Percentiles rank a stretch among this genome's conserved stretches.
Evolutionary conservation across 2,329 filamentous ascomycete genomes (phyloP).

Genomic region (Fusarium oxysporum): DNA sequence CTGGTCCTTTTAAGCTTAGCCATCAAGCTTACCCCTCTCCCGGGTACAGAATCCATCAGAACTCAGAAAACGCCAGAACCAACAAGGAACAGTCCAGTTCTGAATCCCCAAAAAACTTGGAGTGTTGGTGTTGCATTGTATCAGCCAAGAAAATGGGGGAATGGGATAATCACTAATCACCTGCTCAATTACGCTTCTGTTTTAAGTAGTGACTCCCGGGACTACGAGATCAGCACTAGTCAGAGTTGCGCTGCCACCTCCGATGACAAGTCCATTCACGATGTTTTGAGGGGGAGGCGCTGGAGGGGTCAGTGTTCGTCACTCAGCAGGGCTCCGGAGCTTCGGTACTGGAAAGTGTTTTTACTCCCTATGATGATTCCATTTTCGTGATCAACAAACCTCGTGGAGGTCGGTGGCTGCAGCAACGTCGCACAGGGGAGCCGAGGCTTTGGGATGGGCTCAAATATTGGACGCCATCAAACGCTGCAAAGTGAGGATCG

Average conservation of each 20-base stretch:
- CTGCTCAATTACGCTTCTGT: slow-evolving; percentile 15
- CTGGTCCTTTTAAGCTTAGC: slow-evolving; percentile 30
- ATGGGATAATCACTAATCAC: neutral
- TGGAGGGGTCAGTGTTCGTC: neutral
- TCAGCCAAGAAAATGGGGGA: slow-evolving; percentile 11
- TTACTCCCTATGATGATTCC: neutral
- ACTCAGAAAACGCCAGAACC: neutral
- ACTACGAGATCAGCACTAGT: slow-evolving; percentile 23
- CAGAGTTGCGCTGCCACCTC: neutral
- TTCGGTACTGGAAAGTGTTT: neutral
- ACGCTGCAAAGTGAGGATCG: neutral
- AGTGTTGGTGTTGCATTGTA: slow-evolving; percentile 13
- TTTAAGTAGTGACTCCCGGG: slow-evolving; percentile 32
- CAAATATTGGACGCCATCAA: neutral
- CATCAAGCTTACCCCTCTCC: slow-evolving; percentile 16
- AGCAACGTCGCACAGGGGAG: slow-evolving; percentile 5
- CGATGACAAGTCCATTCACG: slow-evolving; percentile 6
- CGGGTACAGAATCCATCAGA: neutral
- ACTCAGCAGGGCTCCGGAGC: neutral
- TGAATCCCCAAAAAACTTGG: neutral
- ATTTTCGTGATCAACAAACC: slow-evolving; percentile 17
- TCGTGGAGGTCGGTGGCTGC: neutral
- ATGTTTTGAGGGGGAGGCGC: neutral
- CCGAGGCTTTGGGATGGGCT: neutral
- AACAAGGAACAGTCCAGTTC: neutral